Evolutionary conservation across 176 grass and related monocot species (phyloP).

Genomic region (Sorghum bicolor): Sorghum_bicolor_NCBIv3 NC_012877.2:55992001-55992500

Average conservation of each 20-base stretch:
- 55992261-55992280: slow-evolving; percentile 64
- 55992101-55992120: background rate
- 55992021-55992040: background rate
- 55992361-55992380: no score
- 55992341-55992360: no score
- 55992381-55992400: no score
- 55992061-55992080: background rate
- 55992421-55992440: no score
- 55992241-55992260: slow-evolving; percentile 86
- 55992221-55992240: slow-evolving; percentile 53
- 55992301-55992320: slow-evolving; percentile 41
- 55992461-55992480: no score
- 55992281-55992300: slow-evolving; percentile 68
- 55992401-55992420: no score
- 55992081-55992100: slow-evolving; percentile 20
- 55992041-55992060: slow-evolving; percentile 11
- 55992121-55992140: background rate
- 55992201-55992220: slow-evolving; percentile 13
- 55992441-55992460: no score
- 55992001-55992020: no score
- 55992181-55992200: background rate
- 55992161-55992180: background rate
- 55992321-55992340: no score
- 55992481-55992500: no score
- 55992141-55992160: background rate